Conservation (phyloP, 768 basidiomycete species). For the Xerocomellus intermedius region DNA sequence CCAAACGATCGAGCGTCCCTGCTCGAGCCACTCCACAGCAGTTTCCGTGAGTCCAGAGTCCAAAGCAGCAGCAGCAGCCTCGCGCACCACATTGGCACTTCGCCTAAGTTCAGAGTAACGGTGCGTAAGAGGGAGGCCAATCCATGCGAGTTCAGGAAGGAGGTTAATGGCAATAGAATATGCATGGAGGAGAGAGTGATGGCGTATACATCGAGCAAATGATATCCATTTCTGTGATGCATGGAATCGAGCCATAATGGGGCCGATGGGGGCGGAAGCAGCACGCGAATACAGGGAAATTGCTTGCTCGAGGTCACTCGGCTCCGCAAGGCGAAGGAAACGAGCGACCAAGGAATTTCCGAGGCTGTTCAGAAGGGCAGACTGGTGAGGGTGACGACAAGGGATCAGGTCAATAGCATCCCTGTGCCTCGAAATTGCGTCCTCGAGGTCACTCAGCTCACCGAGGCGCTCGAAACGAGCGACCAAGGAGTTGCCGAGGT, state of each 20-base stretch:
- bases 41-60: not conserved
- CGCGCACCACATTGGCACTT: constrained; percentile 15
- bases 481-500: no score
- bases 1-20: constrained; percentile 15
- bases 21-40: constrained; percentile 18
- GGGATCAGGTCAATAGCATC: no score
- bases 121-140: constrained; percentile 13
- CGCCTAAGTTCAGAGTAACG: constrained; percentile 15
- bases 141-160: constrained; percentile 17
- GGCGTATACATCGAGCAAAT: not conserved
- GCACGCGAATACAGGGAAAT: not conserved
- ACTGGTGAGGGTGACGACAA: no score
- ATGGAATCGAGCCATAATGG: constrained; percentile 2
- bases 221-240: constrained; percentile 4
- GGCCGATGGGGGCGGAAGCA: not conserved
- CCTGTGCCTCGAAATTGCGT: no score
- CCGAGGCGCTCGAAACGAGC: no score
- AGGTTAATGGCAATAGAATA: constrained; percentile 19
- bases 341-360: no score
- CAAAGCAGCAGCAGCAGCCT: constrained; percentile 23
- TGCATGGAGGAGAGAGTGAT: constrained; percentile 14
- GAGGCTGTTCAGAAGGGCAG: no score
- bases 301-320: not conserved
- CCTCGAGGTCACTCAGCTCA: no score
- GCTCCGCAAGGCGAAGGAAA: not conserved